Conservation (phyloP, 2,329 filamentous ascomycete species). For the Cercospora canescens region DNA sequence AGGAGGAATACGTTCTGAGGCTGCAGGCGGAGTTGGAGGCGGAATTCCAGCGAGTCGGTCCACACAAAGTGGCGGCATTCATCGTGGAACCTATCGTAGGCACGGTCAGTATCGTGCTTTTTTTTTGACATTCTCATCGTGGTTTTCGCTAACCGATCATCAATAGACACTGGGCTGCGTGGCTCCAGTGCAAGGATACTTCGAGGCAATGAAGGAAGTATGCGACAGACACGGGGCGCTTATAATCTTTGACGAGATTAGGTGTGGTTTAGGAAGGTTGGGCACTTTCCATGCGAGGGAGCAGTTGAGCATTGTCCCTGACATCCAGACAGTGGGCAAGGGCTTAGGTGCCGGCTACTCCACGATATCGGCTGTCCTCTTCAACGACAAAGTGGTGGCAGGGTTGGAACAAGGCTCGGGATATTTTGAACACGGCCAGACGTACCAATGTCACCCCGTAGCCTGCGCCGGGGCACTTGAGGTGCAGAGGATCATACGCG, state of each 20-base stretch:
- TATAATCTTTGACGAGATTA: slow-evolving; percentile 53
- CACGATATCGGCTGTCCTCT: slow-evolving; percentile 59
- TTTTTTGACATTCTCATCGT: background rate
- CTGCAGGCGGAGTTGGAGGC: slow-evolving; percentile 49
- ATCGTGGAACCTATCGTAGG: slow-evolving; percentile 52
- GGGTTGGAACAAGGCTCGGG: slow-evolving; percentile 44
- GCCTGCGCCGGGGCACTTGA: slow-evolving; percentile 61
- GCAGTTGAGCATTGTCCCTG: slow-evolving; percentile 50
- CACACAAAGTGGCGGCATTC: slow-evolving; percentile 51
- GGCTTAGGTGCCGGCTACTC: slow-evolving; percentile 61
- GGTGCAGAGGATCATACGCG: slow-evolving; percentile 57
- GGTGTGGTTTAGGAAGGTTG: slow-evolving; percentile 28
- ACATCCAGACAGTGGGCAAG: slow-evolving; percentile 63
- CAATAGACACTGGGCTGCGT: slow-evolving; percentile 48
- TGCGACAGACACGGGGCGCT: slow-evolving; percentile 58
- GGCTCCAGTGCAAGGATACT: slow-evolving; percentile 54
- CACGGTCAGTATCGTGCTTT: background rate
- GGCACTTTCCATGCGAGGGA: slow-evolving; percentile 34
- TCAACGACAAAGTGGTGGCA: slow-evolving; percentile 51
- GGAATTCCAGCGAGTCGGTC: slow-evolving; percentile 49
- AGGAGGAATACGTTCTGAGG: slow-evolving; percentile 42
- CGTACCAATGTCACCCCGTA: slow-evolving; percentile 59
- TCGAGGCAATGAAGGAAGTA: slow-evolving; percentile 52
- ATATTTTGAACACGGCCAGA: slow-evolving; percentile 58
- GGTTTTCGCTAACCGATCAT: background rate